Conservation (phyloP, 73 alveolate genomes). For the Stentor coeruleus region DNA sequence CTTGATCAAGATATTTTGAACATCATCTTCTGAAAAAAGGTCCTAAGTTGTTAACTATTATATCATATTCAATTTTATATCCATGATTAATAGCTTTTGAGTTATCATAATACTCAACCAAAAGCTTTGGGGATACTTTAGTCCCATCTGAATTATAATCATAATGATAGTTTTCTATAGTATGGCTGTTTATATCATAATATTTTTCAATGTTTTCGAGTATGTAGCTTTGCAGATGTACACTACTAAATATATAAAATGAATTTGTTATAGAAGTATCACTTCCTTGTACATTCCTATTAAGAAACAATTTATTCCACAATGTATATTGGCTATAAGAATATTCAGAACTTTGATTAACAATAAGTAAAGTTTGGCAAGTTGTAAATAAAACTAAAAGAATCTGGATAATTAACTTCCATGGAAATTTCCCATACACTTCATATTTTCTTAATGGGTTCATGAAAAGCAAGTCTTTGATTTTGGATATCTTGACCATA, state of each 20-base stretch:
- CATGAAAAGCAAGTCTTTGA: neutral
- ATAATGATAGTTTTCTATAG: neutral
- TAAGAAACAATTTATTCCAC: neutral
- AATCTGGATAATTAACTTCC: slow-evolving; percentile 59
- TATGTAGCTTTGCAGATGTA: neutral
- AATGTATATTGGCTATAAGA: neutral
- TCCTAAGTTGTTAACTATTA: neutral
- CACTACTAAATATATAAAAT: neutral
- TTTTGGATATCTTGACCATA: no score
- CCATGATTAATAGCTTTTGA: neutral
- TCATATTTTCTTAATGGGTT: slow-evolving; percentile 71
- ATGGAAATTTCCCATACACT: slow-evolving; percentile 67
- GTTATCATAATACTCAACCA: neutral
- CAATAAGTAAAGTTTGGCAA: slow-evolving; percentile 48
- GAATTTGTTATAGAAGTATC: neutral
- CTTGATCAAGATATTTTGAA: neutral
- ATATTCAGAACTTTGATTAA: slow-evolving; percentile 17
- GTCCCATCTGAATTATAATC: neutral
- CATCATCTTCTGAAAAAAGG: neutral
- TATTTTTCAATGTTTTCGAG: neutral
- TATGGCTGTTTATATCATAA: neutral
- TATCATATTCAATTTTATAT: neutral
- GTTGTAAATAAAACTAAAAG: slow-evolving; percentile 56
- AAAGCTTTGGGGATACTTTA: neutral
- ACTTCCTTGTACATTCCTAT: slow-evolving; percentile 7